A percentile compares a stretch with the other conserved stretches of the same genome.
Evolutionary conservation across 2,329 filamentous ascomycete genomes (phyloP).

Genomic region (Tolypocladium nubicola): DNA sequence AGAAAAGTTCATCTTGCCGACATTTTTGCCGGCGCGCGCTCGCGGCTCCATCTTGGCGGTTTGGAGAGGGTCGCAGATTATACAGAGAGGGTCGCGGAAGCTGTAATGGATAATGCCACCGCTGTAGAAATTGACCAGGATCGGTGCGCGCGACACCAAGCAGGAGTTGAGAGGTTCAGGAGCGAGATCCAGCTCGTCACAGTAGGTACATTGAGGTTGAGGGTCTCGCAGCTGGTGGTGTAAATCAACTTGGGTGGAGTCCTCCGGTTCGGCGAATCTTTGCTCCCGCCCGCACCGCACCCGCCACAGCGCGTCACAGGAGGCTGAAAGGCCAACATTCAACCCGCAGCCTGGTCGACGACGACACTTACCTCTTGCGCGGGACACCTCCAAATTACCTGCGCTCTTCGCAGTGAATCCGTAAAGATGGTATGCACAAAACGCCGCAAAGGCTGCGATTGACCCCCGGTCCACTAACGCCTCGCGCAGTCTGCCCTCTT

Average conservation of each 20-base stretch:
- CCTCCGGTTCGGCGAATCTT: conserved; percentile 23
- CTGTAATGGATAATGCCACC: background rate
- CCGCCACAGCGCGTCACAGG: background rate
- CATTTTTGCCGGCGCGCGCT: conserved; percentile 67
- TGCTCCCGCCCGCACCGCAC: conserved; percentile 18
- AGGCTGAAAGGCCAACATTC: conserved; percentile 6
- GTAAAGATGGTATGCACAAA: background rate
- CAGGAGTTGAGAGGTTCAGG: background rate
- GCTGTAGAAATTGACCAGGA: background rate
- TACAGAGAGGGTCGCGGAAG: too few relatives aligned
- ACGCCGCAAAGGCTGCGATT: background rate
- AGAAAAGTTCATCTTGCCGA: conserved; percentile 73
- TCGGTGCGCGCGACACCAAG: background rate
- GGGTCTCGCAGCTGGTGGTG: background rate
- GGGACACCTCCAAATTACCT: background rate
- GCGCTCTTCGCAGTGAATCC: background rate
- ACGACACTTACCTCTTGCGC: background rate
- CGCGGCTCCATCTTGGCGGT: conserved; percentile 57
- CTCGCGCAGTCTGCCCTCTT: conserved; percentile 77
- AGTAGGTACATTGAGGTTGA: background rate
- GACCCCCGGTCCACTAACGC: background rate
- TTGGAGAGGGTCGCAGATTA: background rate
- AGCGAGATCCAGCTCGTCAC: background rate
- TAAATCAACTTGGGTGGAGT: background rate
- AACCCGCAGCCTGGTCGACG: background rate